phyloP scores from a whole-genome alignment of 2,329 filamentous ascomycete species.

The Neocucurbitaria cava region DNA sequence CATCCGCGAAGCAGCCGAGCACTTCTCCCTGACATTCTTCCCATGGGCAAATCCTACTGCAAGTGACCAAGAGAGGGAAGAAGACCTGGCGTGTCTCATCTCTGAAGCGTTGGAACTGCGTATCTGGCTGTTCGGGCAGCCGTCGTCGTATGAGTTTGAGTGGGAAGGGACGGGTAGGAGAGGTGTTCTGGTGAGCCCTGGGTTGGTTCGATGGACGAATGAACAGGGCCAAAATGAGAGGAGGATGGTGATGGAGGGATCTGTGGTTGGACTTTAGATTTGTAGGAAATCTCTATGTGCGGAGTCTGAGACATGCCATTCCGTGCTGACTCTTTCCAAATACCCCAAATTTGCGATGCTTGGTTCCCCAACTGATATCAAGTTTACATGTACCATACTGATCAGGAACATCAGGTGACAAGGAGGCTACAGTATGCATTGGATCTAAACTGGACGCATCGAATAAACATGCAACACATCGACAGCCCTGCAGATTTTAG shows the following conservation, averaged over 20 bases:
- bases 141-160: slow-evolving; percentile 31
- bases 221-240: neutral
- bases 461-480: too few species aligned
- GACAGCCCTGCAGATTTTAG: too few species aligned
- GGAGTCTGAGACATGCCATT: neutral
- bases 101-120: slow-evolving; percentile 31
- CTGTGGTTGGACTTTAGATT: slow-evolving; percentile 10
- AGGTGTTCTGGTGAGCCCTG: slow-evolving; percentile 31
- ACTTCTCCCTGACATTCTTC: slow-evolving; percentile 45
- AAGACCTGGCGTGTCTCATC: slow-evolving; percentile 35
- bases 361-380: neutral
- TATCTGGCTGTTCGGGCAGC: slow-evolving; percentile 41
- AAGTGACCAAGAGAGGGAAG: slow-evolving; percentile 37
- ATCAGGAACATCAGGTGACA: neutral
- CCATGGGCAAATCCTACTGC: slow-evolving; percentile 41
- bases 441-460: neutral
- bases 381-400: too few species aligned
- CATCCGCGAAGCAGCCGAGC: slow-evolving; percentile 43
- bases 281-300: too few species aligned
- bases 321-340: neutral
- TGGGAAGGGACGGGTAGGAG: slow-evolving; percentile 35
- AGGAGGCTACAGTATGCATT: too few species aligned
- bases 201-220: slow-evolving; percentile 20
- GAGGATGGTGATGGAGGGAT: slow-evolving; percentile 15
- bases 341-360: neutral